Evolutionary conservation across 2,329 filamentous ascomycete genomes (phyloP), one percentile per base, ranked within the genome.

Genomic region (Knoxdaviesia capensis): DNA sequence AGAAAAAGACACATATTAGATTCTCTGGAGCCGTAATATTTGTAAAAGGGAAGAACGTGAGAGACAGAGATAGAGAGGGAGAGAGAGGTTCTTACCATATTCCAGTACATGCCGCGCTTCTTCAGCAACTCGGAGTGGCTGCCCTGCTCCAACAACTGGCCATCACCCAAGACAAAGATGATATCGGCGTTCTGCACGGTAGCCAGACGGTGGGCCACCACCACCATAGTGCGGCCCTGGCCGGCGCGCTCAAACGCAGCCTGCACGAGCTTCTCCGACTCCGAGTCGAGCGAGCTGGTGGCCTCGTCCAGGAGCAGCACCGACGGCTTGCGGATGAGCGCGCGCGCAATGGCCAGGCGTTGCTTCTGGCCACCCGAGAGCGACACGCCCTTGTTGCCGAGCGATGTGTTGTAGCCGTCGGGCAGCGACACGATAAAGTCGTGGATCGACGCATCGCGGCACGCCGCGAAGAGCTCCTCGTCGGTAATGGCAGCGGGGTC

Each of bases 401-500:
- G 71, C 6, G 64, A 58, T 7, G 76, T 77, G 2, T 69, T 61
- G 48, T 65, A 64, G 1, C 59, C 60, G 8, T 56, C 50, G 0
- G 83, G 74, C 0, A 96, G 68, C 3, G 75, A 80, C 10, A 60
- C 53, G 47, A 94, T 74, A 56, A 92, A 93, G 0, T 82, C 75
- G 51, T 87, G 72, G 44, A 93, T 77, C 0, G 78, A 76, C 0
- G 74, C 73, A 34, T 66, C 61, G 2, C 61, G 61, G 0, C 77
- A 43, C 6, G 44, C 43, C 8, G 36, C 32, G 32, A 41, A 40
- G 31, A 48, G 32, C 9, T 44, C 38, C 20, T 43, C 35, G 6
- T 42, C 37, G 34, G 30, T 39, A 5, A 35, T 32, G 77, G 56
- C 41, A 9, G 30, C 42, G 8, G 28, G 5, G 11, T 33, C 29